Conservation (phyloP, 1,284 basidiomycete genomes). For the Agroathelia rolfsii region DNA sequence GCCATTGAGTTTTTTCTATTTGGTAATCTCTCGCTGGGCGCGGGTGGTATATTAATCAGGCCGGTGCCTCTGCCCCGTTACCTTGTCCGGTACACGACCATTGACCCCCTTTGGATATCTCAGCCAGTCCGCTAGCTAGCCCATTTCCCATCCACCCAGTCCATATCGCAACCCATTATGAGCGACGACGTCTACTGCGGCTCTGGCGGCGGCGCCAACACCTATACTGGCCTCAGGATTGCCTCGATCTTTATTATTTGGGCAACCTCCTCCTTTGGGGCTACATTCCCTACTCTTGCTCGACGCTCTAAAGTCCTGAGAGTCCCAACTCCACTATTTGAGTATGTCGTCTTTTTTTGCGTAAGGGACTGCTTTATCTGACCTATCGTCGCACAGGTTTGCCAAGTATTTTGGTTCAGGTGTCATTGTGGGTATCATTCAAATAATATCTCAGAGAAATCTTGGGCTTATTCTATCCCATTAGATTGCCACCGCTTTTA, state of each 20-base stretch:
- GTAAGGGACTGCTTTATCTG: too few species aligned
- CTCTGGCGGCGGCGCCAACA: constrained; percentile 26
- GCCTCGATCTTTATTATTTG: constrained; percentile 87
- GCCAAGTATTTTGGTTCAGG: constrained; percentile 95
- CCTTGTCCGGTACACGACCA: too few species aligned
- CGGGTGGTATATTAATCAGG: too few species aligned
- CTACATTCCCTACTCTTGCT: constrained; percentile 78
- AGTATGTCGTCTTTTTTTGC: constrained; percentile 51
- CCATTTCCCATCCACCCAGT: too few species aligned
- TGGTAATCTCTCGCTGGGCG: too few species aligned
- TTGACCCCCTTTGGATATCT: too few species aligned
- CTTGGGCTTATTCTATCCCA: constrained; percentile 6
- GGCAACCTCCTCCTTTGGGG: constrained; percentile 54
- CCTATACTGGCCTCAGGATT: constrained; percentile 48
- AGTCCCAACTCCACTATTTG: constrained; percentile 60
- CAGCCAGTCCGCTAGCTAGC: too few species aligned
- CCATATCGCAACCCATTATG: constrained; percentile 21
- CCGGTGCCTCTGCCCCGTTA: too few species aligned
- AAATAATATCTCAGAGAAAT: constrained; percentile 10
- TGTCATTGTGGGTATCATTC: constrained; percentile 56
- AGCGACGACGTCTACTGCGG: constrained; percentile 21
- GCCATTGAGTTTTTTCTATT: too few species aligned
- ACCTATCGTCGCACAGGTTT: too few species aligned
- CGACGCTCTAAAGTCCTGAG: constrained; percentile 44
- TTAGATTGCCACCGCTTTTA: constrained; percentile 86